These are phyloP conservation scores for Mycosarcoma mackinlayi DNA, from an alignment of 1,284 basidiomycete species.

Conservation along the genomic window DNA sequence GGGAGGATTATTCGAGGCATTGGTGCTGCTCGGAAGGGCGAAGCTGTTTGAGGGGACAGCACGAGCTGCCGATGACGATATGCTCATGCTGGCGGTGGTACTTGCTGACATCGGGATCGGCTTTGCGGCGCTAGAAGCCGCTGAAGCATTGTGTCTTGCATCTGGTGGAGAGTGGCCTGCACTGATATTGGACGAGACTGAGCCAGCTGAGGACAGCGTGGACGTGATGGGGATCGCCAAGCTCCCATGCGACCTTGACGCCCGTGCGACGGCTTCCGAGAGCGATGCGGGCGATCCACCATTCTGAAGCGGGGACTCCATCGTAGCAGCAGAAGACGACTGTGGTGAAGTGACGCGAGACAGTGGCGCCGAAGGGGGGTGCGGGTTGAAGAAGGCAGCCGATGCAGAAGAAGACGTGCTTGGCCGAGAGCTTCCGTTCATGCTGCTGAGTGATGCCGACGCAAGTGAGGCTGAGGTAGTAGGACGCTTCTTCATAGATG, in stretches of 20 bases:
- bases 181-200: slow-evolving; percentile 17
- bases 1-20: not conserved
- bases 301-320: slow-evolving; percentile 18
- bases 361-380: slow-evolving; percentile 14
- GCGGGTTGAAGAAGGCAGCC: slow-evolving; percentile 13
- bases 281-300: slow-evolving; percentile 29
- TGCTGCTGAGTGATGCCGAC: slow-evolving; percentile 13
- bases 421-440: slow-evolving; percentile 14
- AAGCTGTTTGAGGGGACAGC: not conserved
- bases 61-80: not conserved
- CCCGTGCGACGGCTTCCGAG: slow-evolving; percentile 17
- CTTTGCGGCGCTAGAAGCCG: not conserved
- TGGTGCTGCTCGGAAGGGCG: slow-evolving; percentile 1
- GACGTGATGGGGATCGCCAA: slow-evolving; percentile 14
- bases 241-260: not conserved
- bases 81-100: slow-evolving; percentile 15
- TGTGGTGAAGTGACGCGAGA: slow-evolving; percentile 31
- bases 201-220: slow-evolving; percentile 30
- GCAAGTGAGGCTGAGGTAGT: slow-evolving; percentile 14
- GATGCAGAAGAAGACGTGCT: slow-evolving; percentile 26
- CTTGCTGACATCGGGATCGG: slow-evolving; percentile 20
- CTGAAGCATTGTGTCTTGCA: not conserved
- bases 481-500: slow-evolving; percentile 19
- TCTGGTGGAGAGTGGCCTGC: not conserved
- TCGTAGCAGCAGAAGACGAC: slow-evolving; percentile 12